Percentiles rank a stretch among this genome's conserved stretches.
Conservation (phyloP, 1,284 basidiomycete species). For the Neotropicomus parvogracilis region DNA sequence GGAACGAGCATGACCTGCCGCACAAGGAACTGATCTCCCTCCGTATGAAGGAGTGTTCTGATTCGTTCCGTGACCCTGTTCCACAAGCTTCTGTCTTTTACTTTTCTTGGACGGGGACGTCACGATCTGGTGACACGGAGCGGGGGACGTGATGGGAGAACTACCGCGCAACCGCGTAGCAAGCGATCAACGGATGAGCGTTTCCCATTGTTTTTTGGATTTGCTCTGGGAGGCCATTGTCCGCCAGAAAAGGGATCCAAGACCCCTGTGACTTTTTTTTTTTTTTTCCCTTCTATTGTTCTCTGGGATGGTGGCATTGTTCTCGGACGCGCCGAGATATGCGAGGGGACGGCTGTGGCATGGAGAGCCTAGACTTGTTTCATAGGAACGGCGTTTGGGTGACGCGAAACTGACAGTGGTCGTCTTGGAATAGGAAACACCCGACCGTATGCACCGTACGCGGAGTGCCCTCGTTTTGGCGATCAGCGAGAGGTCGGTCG, state of each 20-base stretch:
- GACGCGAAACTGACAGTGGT: slow-evolving; percentile 9
- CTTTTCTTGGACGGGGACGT: background rate
- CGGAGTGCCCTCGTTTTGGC: slow-evolving; percentile 38
- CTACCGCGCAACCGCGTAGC: slow-evolving; percentile 10
- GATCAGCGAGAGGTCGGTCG: slow-evolving; percentile 41
- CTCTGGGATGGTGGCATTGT: slow-evolving; percentile 17
- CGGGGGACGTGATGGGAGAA: slow-evolving; percentile 8
- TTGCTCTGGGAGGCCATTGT: slow-evolving; percentile 24
- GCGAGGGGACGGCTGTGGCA: background rate
- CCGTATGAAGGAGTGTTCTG: slow-evolving; percentile 4
- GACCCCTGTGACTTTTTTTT: slow-evolving; percentile 1
- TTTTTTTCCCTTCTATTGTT: slow-evolving; percentile 20
- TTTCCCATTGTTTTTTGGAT: slow-evolving; percentile 15
- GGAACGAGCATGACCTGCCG: slow-evolving; percentile 9
- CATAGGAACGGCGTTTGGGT: slow-evolving; percentile 1
- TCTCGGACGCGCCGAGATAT: slow-evolving; percentile 15
- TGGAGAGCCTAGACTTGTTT: too few relatives aligned
- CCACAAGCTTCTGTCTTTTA: background rate
- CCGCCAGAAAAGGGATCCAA: slow-evolving; percentile 16
- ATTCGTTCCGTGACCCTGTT: slow-evolving; percentile 1
- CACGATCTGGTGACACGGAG: background rate
- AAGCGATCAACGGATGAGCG: background rate
- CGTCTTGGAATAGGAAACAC: slow-evolving; percentile 19
- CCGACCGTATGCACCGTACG: slow-evolving; percentile 33
- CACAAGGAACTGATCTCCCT: slow-evolving; percentile 6